These are phyloP conservation scores for Ramaria sp. DNA, from an alignment of 768 basidiomycete species.

Conservation along the genomic window DNA sequence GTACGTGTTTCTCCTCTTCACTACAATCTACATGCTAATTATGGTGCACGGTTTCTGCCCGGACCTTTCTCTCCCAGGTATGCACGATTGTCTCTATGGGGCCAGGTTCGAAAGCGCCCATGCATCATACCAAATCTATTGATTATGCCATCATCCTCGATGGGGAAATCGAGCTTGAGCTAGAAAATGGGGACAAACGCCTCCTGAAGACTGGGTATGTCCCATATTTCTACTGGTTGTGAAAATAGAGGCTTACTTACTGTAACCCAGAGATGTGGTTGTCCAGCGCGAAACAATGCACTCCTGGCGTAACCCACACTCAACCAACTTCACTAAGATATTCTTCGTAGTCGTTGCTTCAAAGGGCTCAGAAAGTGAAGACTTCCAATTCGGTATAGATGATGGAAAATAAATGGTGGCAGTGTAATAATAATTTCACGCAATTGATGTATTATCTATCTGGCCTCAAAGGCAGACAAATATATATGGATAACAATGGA, in stretches of 20 bases:
- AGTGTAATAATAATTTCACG: too few relatives aligned
- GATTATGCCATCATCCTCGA: slow-evolving; percentile 1
- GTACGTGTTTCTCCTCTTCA: not conserved
- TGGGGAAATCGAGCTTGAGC: slow-evolving; percentile 1
- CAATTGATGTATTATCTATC: too few relatives aligned
- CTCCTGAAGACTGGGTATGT: slow-evolving; percentile 3
- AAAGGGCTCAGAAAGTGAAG: too few relatives aligned
- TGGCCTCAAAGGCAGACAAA: too few relatives aligned
- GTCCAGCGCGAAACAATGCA: slow-evolving; percentile 4
- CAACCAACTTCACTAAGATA: not conserved
- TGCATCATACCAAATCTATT: slow-evolving; percentile 1
- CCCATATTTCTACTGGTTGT: not conserved
- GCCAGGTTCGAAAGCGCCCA: not conserved
- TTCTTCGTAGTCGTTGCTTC: not conserved
- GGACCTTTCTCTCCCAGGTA: not conserved
- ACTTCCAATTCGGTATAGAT: too few relatives aligned
- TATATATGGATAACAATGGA: too few relatives aligned
- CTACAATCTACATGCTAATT: not conserved
- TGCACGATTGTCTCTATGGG: not conserved
- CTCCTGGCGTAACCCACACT: not conserved
- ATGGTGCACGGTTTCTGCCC: not conserved
- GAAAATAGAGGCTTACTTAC: not conserved
- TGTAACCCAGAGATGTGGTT: not conserved
- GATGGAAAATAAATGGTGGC: too few relatives aligned
- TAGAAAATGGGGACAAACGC: not conserved